Evolutionary conservation across 768 basidiomycete genomes (phyloP), one percentile per base, ranked within the genome.

Genomic region (Tricholoma saponaceum): DNA sequence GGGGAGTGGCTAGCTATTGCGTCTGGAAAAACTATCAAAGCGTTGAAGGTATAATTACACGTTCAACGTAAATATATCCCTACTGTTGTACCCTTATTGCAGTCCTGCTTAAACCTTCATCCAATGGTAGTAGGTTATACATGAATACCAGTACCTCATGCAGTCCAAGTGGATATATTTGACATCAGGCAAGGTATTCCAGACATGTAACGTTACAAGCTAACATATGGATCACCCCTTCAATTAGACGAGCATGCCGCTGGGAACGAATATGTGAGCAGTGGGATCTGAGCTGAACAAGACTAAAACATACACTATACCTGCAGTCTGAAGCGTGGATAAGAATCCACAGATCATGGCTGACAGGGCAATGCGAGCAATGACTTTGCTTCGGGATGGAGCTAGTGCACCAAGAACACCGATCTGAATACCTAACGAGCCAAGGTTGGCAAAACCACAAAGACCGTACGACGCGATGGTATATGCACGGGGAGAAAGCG

Each of bases 1-100:
- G 90, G 90, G 20, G 93, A 95, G 70, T 95, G 92, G 92, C 74
- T 95, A 18, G 92, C 89, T 22, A 81, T 93, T 66, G 85, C 89
- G 43, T 86, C 84, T 61, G 93, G 93, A 26, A 92, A 87, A 74
- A 80, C 81, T 16, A 85, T 95, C 64, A 89, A 89, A 71, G 85
- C 88, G 32, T 69, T 93, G 67, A 92, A 90, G 73, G 88, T 92
- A 60, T 92, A 46, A 28, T 13, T n/a, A 18, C 20, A 30, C 16
- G 4, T 18, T 26, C 22, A 13, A n/a, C n/a, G n/a, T n/a, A n/a
- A n/a, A 14, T 47, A 8, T 6, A 46, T 30, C 28, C 26, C 26
- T 49, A n/a, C 47, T 18, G 47, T n/a, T 25, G 44, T 46, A 13
- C 4, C 44, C 1, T n/a, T 8, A 28, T 18, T 30, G 26, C n/a